Conservation (phyloP, 164 flowering plant species). For the Stephania cephalantha region DNA sequence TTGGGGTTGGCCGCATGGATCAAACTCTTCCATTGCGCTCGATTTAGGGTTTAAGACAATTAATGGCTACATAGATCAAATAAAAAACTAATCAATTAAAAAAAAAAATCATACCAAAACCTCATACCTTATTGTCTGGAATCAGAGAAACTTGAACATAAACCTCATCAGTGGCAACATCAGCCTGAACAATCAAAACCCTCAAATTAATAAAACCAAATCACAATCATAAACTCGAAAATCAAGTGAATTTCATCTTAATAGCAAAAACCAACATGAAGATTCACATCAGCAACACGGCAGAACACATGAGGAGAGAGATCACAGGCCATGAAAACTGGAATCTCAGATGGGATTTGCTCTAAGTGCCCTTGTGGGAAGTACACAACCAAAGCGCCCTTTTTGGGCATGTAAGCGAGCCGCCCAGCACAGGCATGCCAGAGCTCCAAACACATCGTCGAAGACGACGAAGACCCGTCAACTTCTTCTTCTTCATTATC, state of each 20-base stretch:
- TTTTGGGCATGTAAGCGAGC: slow-evolving; percentile 69
- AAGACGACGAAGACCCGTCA: slow-evolving; percentile 6
- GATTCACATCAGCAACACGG: slow-evolving; percentile 81
- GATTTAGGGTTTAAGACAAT: background rate
- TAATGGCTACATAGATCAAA: background rate
- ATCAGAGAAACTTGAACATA: slow-evolving; percentile 77
- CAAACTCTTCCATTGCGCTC: too few relatives aligned
- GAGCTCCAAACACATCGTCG: slow-evolving; percentile 66
- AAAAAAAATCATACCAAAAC: background rate
- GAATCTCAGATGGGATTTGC: slow-evolving; percentile 32
- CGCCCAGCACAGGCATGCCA: slow-evolving; percentile 99
- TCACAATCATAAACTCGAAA: background rate
- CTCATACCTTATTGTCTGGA: slow-evolving; percentile 66
- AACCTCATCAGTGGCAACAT: slow-evolving; percentile 72
- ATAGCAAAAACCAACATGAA: slow-evolving; percentile 47
- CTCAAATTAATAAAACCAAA: background rate
- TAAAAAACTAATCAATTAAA: background rate
- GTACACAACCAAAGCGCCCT: slow-evolving; percentile 74
- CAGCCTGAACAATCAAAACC: slow-evolving; percentile 47
- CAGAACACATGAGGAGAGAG: slow-evolving; percentile 84
- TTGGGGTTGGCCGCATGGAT: too few relatives aligned
- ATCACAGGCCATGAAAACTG: slow-evolving; percentile 24
- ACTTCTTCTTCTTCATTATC: background rate
- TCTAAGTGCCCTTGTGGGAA: slow-evolving; percentile 93
- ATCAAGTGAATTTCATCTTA: background rate